Percentiles rank a stretch among this genome's conserved stretches.
Evolutionary conservation across 805 yeast genomes (phyloP).

Genomic region (Isabelozyma pseudorhagii): DNA sequence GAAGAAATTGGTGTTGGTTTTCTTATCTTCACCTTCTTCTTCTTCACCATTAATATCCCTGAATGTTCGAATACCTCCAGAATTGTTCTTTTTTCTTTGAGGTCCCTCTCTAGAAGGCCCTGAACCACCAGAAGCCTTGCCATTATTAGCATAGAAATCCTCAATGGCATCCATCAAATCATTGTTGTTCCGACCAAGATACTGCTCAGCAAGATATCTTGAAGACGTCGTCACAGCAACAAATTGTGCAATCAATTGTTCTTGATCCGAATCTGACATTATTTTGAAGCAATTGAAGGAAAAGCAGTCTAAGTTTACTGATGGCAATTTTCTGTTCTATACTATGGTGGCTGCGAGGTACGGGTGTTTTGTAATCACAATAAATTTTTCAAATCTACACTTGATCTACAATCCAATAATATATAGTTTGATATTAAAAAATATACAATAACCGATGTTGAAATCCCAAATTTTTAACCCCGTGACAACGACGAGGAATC

Average conservation of each 20-base stretch:
- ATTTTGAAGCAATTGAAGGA: too few species aligned
- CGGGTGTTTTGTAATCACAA: neutral
- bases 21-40: constrained; percentile 51
- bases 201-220: constrained; percentile 36
- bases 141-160: constrained; percentile 32
- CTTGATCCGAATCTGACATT: constrained; percentile 16
- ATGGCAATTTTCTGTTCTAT: constrained; percentile 6
- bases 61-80: constrained; percentile 32
- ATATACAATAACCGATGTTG: constrained; percentile 43
- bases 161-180: constrained; percentile 40
- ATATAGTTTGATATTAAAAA: constrained; percentile 3
- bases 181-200: constrained; percentile 31
- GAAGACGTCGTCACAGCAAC: constrained; percentile 34
- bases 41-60: constrained; percentile 39
- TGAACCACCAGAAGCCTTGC: constrained; percentile 1
- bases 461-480: constrained; percentile 46
- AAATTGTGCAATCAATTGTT: constrained; percentile 29
- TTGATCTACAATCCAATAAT: neutral
- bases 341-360: neutral
- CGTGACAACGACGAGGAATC: constrained; percentile 5
- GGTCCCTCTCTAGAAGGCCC: neutral
- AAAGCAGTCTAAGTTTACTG: neutral
- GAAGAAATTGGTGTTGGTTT: constrained; percentile 52
- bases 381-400: neutral
- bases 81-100: neutral